Percentiles rank a stretch among this genome's conserved stretches.
These are phyloP conservation scores for Hericium coralloides DNA, from an alignment of 768 basidiomycete species.

Conservation along the genomic window DNA sequence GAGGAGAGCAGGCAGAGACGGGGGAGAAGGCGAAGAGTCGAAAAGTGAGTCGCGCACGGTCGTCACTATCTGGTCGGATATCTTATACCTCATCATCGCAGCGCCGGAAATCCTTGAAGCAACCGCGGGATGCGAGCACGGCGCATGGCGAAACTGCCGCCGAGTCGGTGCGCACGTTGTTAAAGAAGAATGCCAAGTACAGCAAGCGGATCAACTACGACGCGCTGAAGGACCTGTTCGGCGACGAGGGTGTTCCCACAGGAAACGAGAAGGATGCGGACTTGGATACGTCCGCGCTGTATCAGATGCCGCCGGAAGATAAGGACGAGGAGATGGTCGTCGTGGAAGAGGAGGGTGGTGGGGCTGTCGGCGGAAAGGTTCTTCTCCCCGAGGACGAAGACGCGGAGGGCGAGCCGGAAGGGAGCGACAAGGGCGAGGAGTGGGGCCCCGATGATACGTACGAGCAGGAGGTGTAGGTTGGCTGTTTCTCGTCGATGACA, in stretches of 20 bases:
- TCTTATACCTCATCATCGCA: slow-evolving; percentile 21
- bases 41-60: slow-evolving; percentile 42
- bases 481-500: too few species aligned
- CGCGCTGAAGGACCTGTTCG: slow-evolving; percentile 73
- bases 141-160: slow-evolving; percentile 63
- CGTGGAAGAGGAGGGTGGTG: slow-evolving; percentile 32
- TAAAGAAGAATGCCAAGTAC: slow-evolving; percentile 82
- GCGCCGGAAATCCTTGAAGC: slow-evolving; percentile 59
- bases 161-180: slow-evolving; percentile 66
- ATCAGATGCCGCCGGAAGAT: slow-evolving; percentile 38
- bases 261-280: slow-evolving; percentile 28
- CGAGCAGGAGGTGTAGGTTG: slow-evolving; percentile 56
- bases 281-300: slow-evolving; percentile 40
- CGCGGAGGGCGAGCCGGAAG: slow-evolving; percentile 20
- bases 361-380: slow-evolving; percentile 17
- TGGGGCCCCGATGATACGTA: slow-evolving; percentile 43
- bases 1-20: slow-evolving; percentile 43
- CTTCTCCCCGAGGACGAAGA: slow-evolving; percentile 16
- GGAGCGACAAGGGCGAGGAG: slow-evolving; percentile 33
- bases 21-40: slow-evolving; percentile 42
- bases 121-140: slow-evolving; percentile 68
- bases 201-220: slow-evolving; percentile 94
- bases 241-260: slow-evolving; percentile 8
- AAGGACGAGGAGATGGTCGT: slow-evolving; percentile 29
- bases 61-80: slow-evolving; percentile 19